Evolutionary conservation across 352 stramenopile species (phyloP), one percentile per base, ranked within the genome.

Genomic region (Nothophytophthora sp.): DNA sequence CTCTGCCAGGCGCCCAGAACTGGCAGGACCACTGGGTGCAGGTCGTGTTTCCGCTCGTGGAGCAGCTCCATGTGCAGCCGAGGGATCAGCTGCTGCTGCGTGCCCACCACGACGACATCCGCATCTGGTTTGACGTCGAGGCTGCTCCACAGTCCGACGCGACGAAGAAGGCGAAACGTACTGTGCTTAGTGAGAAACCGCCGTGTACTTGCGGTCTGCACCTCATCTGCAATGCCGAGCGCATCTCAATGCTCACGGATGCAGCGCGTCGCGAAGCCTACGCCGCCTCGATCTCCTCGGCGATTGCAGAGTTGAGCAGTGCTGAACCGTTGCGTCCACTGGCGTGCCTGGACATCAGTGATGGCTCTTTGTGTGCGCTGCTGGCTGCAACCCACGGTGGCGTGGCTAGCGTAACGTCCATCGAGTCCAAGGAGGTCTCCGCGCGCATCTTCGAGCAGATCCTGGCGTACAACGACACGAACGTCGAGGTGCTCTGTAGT

Each of bases 11-110:
- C 4, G 74, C 48, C 40, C 78, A 91, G 52, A 90, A 88, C 47
- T 93, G 82, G 82, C 82, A 93, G 33, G 82, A 93, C 41, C 80
- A 93, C 60, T 93, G 80, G 82, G 80, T 91, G 8, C 77, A 87
- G 33, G 82, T 93, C 16, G 77, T 90, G 0, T 91, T 79, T 48
- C 82, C 82, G 2, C 63, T 91, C 1, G 50, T 79, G 1, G 55
- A 67, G 3, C 47, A 67, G 2, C 55, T 70, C 7, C 37, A 56
- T 0, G 62, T 78, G 5, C 25, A 35, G 15, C 28, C 36, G 4
- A 54, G 54, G 16, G 55, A 57, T 0, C 64, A 67, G 13, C 39
- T 93, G 1, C 27, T 73, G 35, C 33, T 93, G 4, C 76, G 63
- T 34, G 69, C 80, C n/a, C 67, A 81, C 52, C 76, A 88, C 46